Percentiles rank a stretch among this genome's conserved stretches.
phyloP scores from a whole-genome alignment of 352 stramenopile genomes.

The Pythium chondricola region DNA sequence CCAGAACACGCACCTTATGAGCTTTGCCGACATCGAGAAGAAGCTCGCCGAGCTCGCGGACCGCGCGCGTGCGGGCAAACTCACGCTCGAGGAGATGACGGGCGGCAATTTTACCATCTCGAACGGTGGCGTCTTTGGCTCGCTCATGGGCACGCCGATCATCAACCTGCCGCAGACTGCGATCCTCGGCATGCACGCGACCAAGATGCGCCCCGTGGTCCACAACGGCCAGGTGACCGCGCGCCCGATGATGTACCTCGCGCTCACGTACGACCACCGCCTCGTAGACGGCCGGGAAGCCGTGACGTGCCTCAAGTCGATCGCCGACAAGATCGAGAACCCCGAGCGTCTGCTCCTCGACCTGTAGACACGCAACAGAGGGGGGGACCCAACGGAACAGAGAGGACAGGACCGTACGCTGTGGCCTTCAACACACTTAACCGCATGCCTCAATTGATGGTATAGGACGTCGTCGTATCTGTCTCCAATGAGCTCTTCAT shows the following conservation, averaged over 20 bases:
- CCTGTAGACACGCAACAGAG: conserved; percentile 63
- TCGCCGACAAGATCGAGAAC: conserved; percentile 98
- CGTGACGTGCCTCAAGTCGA: conserved; percentile 97
- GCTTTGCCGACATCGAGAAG: conserved; percentile 98
- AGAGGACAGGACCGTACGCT: neutral
- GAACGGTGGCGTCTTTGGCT: conserved; percentile 98
- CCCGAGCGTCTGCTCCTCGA: conserved; percentile 94
- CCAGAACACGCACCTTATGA: conserved; percentile 96
- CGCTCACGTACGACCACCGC: conserved; percentile 99
- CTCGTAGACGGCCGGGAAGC: conserved; percentile 98
- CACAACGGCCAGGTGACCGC: conserved; percentile 93
- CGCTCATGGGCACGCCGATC: conserved; percentile 98
- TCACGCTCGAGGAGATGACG: conserved; percentile 91
- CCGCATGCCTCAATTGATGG: too few species aligned
- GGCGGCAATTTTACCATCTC: conserved; percentile 99
- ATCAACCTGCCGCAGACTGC: conserved; percentile 98
- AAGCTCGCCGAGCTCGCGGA: conserved; percentile 92
- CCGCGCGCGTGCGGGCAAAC: conserved; percentile 60
- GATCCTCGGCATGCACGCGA: conserved; percentile 99
- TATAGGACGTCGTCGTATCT: too few species aligned
- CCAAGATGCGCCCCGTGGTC: conserved; percentile 96
- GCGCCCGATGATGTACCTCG: conserved; percentile 99
- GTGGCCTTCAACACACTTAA: too few species aligned
- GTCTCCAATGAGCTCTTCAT: too few species aligned
- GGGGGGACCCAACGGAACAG: neutral